Conservation (phyloP, 2,329 filamentous ascomycete genomes). For the Pseudogymnoascus sp. region DNA sequence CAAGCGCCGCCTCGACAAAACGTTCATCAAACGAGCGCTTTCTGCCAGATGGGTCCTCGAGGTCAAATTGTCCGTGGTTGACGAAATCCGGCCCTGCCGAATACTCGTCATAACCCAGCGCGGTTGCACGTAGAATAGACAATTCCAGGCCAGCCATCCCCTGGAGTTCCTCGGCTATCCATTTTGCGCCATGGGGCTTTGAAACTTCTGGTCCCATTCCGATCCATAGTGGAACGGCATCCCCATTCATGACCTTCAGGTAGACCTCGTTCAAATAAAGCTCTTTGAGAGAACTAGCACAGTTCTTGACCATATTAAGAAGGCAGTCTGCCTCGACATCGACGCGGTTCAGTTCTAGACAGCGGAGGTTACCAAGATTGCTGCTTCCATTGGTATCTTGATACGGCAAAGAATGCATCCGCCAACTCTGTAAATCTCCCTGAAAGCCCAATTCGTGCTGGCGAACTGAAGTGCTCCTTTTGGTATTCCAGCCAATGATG, state of each 20-base stretch:
- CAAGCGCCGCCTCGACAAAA: conserved; percentile 26
- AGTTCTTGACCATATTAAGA: conserved; percentile 21
- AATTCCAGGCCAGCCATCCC: conserved; percentile 21
- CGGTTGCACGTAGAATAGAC: conserved; percentile 23
- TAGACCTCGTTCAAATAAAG: conserved; percentile 27
- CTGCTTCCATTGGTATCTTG: conserved; percentile 8
- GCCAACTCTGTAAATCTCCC: conserved; percentile 17
- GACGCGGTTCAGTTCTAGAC: conserved; percentile 26
- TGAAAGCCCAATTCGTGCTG: conserved; percentile 15
- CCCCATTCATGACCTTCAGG: conserved; percentile 22
- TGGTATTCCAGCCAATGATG: conserved; percentile 33
- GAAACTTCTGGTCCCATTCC: conserved; percentile 15
- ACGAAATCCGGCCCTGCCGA: conserved; percentile 12
- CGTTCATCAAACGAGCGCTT: conserved; percentile 25
- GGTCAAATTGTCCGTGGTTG: conserved; percentile 19
- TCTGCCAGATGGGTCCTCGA: conserved; percentile 19
- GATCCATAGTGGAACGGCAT: conserved; percentile 23
- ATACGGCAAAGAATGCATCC: conserved; percentile 25
- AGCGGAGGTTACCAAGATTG: conserved; percentile 18
- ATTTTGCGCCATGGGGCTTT: conserved; percentile 15
- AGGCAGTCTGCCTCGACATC: conserved; percentile 22
- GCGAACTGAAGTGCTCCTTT: conserved; percentile 18
- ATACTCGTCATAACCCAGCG: conserved; percentile 28
- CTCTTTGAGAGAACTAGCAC: conserved; percentile 23
- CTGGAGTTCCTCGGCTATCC: conserved; percentile 24